A percentile compares a stretch with the other conserved stretches of the same genome.
phyloP scores from a whole-genome alignment of 768 basidiomycete genomes.

The Dentipellis fragilis region DNA sequence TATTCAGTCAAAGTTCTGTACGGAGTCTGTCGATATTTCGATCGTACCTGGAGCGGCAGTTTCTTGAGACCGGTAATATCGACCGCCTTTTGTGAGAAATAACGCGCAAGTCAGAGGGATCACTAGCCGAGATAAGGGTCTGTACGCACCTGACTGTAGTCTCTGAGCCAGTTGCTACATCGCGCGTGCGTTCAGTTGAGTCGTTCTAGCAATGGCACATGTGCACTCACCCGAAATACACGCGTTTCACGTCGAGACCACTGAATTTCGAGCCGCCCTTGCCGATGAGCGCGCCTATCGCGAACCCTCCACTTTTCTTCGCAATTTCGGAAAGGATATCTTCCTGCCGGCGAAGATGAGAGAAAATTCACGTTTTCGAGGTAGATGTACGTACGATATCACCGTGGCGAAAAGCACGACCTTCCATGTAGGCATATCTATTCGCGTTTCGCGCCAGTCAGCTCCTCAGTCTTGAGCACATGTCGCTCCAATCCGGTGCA shows the following conservation, averaged over 20 bases:
- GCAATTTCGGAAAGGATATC: conserved; percentile 52
- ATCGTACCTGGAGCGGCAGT: conserved; percentile 53
- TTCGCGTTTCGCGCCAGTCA: neutral
- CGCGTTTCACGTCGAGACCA: conserved; percentile 73
- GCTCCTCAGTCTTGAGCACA: neutral
- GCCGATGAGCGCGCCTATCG: conserved; percentile 43
- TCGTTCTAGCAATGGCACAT: neutral
- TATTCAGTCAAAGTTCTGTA: neutral
- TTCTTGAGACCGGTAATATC: conserved; percentile 77
- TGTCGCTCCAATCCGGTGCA: neutral
- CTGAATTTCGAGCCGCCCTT: conserved; percentile 60
- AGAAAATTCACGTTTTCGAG: neutral
- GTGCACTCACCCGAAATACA: conserved; percentile 64
- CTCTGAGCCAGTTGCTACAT: conserved; percentile 74
- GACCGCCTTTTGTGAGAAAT: conserved; percentile 52
- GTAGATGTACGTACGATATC: conserved; percentile 48
- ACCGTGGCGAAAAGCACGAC: conserved; percentile 78
- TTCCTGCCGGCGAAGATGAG: conserved; percentile 40
- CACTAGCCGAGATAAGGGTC: conserved; percentile 46
- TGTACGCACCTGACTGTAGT: conserved; percentile 61
- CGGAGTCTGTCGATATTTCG: neutral
- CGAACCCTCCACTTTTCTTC: conserved; percentile 51
- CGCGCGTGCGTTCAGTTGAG: neutral
- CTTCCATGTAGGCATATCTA: conserved; percentile 81
- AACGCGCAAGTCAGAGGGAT: conserved; percentile 70